Base-by-base conservation (phyloP, 2,329 filamentous ascomycete genomes). In the Colletotrichum tabaci region DNA sequence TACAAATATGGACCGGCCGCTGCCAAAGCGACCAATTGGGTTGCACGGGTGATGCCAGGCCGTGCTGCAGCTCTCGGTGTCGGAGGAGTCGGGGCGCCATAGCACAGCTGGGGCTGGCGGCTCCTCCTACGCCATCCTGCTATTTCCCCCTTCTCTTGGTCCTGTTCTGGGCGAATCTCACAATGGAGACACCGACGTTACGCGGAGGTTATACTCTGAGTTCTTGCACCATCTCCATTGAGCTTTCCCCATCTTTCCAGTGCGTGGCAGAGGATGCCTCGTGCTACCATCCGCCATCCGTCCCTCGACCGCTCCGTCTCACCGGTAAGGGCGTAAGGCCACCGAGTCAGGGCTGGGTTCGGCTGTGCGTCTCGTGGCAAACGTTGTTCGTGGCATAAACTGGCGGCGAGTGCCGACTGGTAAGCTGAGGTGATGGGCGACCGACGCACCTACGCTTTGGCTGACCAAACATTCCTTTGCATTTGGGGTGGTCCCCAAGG, bases 21-120 rank as follows among this genome's bases (percentile, higher is more conserved):
- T 65, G 40, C 52, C 47, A 21, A 62, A 40, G 44, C 9, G 35
- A 53, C 61, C 65, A 71, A 68, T 58, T 58, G 58, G 58, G 58
- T 63, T 35, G 58, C 68, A 44, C 58, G 65, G 68, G 52, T 46
- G 38, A 62, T 60, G 23, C 57, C 57, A 61, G 67, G 35, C 64
- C 42, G 56, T 58, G 23, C 68, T 68, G 68, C 65, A 68, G 40
- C 58, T 63, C 53, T 67, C 52, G 68, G 68, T 55, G 44, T 50
- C 50, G 46, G 49, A 38, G 12, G 13, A 55, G 23, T 52, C 49
- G 49, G 23, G 56, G 62, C 61, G 67, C 67, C 67, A 70, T 62
- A 70, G 16, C 67, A 70, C 67, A 70, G 21, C 56, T 66, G 47
- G 49, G 5, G 15, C 47, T 15, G 47, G 47, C 5, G 52, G 46